phyloP scores from a whole-genome alignment of 2,329 filamentous ascomycete species.

The Aspergillus ustus region DNA sequence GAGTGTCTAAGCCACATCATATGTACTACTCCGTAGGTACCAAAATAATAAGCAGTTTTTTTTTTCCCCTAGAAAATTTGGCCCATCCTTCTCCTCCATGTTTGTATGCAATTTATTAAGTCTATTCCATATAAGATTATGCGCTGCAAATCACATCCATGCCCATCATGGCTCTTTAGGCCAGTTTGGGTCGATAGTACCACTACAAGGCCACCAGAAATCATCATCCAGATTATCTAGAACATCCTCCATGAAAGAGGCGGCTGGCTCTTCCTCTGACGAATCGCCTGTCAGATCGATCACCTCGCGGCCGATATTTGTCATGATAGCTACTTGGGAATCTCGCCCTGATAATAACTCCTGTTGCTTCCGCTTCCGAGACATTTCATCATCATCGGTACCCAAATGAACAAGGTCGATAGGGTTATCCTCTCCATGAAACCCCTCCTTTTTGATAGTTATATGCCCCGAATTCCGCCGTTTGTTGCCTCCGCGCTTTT shows the following conservation, averaged over 20 bases:
- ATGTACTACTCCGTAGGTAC: not conserved
- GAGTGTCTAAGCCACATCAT: slow-evolving; percentile 16
- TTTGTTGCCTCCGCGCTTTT: slow-evolving; percentile 24
- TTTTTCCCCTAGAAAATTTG: not conserved
- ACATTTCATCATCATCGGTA: no score
- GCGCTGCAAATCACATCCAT: not conserved
- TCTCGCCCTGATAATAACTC: not conserved
- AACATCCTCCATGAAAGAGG: not conserved
- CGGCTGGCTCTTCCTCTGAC: slow-evolving; percentile 16
- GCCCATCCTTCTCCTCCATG: no score
- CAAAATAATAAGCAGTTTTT: no score
- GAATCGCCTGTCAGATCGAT: slow-evolving; percentile 36
- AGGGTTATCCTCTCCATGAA: slow-evolving; percentile 5
- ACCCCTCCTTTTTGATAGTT: not conserved
- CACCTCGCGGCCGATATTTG: slow-evolving; percentile 19
- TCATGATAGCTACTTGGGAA: slow-evolving; percentile 6
- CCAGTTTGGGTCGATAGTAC: slow-evolving; percentile 38
- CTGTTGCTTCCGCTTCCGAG: slow-evolving; percentile 8
- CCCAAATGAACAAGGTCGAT: not conserved
- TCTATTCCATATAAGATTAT: not conserved
- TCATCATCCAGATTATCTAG: slow-evolving; percentile 37
- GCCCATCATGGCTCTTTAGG: slow-evolving; percentile 13
- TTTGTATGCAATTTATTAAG: not conserved
- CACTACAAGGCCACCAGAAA: slow-evolving; percentile 44
- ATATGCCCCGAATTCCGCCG: slow-evolving; percentile 19